Evolutionary conservation across 2,329 filamentous ascomycete species (phyloP).

Genomic region (Fusarium siculi): DNA sequence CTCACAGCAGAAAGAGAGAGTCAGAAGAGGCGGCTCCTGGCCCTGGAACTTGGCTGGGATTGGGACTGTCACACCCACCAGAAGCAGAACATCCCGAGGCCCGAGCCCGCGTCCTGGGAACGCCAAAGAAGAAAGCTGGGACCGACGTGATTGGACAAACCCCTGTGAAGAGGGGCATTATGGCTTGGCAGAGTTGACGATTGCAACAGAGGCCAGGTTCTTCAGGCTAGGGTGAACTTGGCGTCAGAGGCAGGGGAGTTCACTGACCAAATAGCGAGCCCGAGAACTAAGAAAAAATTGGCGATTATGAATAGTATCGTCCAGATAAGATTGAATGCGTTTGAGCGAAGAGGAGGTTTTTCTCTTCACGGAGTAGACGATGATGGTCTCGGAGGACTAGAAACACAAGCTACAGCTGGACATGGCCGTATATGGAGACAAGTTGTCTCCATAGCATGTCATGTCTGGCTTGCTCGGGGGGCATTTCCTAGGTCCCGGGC

Average conservation of each 20-base stretch:
- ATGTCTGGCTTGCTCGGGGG: constrained; percentile 9
- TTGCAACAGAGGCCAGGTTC: constrained; percentile 24
- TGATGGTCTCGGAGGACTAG: neutral
- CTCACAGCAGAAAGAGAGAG: neutral
- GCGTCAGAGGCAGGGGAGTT: constrained; percentile 28
- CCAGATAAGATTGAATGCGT: constrained; percentile 28
- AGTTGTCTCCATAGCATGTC: neutral
- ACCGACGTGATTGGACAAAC: constrained; percentile 43
- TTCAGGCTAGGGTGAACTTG: constrained; percentile 24
- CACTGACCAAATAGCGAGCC: constrained; percentile 21
- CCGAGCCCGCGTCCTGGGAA: constrained; percentile 47
- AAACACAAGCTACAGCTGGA: neutral
- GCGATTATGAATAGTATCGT: constrained; percentile 1
- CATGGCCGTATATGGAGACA: neutral
- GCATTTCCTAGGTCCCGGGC: constrained; percentile 26
- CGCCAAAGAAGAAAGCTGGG: constrained; percentile 42
- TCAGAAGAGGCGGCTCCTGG: neutral
- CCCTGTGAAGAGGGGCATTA: constrained; percentile 13
- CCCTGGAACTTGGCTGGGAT: constrained; percentile 8
- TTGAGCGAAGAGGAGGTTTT: constrained; percentile 28
- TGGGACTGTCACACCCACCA: constrained; percentile 36
- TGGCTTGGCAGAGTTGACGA: constrained; percentile 32
- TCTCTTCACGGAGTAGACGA: constrained; percentile 5
- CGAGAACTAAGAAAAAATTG: constrained; percentile 6
- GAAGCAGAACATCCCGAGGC: constrained; percentile 47